Conservation (phyloP, 441 rosid genomes). For the Cnidoscolus chayamansa region DNA sequence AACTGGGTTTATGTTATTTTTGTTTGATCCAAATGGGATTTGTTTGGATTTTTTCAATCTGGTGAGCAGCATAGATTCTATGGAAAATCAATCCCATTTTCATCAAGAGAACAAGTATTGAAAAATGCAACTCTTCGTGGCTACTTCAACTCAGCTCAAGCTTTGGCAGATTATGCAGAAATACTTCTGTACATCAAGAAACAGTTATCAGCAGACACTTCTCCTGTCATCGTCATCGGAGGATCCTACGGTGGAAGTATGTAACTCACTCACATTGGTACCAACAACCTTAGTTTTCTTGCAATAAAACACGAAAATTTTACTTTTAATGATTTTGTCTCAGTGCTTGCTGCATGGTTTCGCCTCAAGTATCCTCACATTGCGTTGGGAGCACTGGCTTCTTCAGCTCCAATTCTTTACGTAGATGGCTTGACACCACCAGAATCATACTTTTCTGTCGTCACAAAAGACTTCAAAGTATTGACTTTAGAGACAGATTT, state of each 20-base stretch:
- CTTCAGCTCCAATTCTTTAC: constrained; percentile 37
- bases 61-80: constrained; percentile 33
- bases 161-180: constrained; percentile 34
- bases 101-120: constrained; percentile 20
- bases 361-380: constrained; percentile 39
- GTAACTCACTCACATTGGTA: background rate
- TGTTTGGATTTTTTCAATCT: too few relatives aligned
- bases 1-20: too few relatives aligned
- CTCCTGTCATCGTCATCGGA: constrained; percentile 30
- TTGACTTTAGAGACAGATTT: background rate
- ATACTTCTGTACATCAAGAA: constrained; percentile 25
- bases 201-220: constrained; percentile 1
- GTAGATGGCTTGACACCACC: constrained; percentile 23
- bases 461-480: constrained; percentile 27
- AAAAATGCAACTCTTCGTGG: constrained; percentile 26
- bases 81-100: constrained; percentile 34
- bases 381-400: constrained; percentile 33
- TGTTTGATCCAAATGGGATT: too few relatives aligned
- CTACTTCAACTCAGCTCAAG: constrained; percentile 31
- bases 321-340: background rate
- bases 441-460: constrained; percentile 14
- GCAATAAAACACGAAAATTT: too few relatives aligned
- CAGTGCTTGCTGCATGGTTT: constrained; percentile 38
- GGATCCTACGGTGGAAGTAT: constrained; percentile 37
- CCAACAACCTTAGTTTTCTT: too few relatives aligned